phyloP scores from a whole-genome alignment of 768 basidiomycete species.

The Amanita exitialis region DNA sequence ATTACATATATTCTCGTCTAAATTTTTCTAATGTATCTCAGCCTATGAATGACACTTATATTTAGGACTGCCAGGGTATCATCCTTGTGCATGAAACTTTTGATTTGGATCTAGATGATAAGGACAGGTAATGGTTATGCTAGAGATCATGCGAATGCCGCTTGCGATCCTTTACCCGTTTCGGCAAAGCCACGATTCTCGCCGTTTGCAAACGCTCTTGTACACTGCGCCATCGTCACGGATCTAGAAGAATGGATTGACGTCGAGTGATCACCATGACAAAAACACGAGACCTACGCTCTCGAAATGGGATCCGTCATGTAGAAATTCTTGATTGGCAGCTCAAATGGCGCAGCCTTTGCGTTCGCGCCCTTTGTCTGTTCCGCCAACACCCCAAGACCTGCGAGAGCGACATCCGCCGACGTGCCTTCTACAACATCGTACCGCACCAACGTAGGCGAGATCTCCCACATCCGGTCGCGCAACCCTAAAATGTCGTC shows the following conservation, averaged over 20 bases:
- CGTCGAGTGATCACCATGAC: not conserved
- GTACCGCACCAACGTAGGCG: slow-evolving; percentile 81
- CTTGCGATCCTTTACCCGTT: slow-evolving; percentile 33
- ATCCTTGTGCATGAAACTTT: not conserved
- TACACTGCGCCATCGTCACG: slow-evolving; percentile 95
- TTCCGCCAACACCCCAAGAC: slow-evolving; percentile 49
- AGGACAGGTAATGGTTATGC: not conserved
- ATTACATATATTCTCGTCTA: not conserved
- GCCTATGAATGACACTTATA: not conserved
- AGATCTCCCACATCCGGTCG: slow-evolving; percentile 95
- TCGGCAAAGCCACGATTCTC: slow-evolving; percentile 52
- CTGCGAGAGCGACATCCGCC: slow-evolving; percentile 56
- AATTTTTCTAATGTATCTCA: not conserved
- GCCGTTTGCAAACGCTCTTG: slow-evolving; percentile 73
- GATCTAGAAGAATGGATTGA: slow-evolving; percentile 35
- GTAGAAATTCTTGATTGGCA: slow-evolving; percentile 89
- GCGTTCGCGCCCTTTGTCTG: slow-evolving; percentile 40
- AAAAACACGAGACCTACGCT: slow-evolving; percentile 48
- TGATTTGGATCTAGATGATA: not conserved
- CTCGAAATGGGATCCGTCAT: slow-evolving; percentile 92
- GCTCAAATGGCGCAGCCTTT: slow-evolving; percentile 53
- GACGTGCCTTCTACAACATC: slow-evolving; percentile 75
- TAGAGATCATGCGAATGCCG: slow-evolving; percentile 28
- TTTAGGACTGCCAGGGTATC: no score
- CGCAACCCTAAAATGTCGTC: slow-evolving; percentile 77